phyloP scores from a whole-genome alignment of 768 basidiomycete genomes.

The Favolaschia claudopus region DNA sequence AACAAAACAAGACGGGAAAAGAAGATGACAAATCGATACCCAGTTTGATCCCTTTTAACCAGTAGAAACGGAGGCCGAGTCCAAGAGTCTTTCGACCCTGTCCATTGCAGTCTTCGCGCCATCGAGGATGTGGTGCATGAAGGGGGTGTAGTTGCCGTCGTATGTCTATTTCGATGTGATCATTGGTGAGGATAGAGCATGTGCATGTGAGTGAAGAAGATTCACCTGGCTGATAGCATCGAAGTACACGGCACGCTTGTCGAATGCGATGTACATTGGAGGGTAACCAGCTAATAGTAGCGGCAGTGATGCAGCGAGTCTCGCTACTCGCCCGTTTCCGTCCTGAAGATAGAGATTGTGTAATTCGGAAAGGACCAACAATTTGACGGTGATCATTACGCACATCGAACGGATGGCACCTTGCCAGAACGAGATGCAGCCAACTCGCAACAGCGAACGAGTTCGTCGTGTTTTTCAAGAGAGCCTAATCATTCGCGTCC shows the following conservation, averaged over 20 bases:
- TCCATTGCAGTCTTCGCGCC: slow-evolving; percentile 28
- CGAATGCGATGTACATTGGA: slow-evolving; percentile 34
- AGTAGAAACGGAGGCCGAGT: no score
- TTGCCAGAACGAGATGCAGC: slow-evolving; percentile 36
- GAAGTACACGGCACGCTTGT: slow-evolving; percentile 35
- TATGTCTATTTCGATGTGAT: slow-evolving; percentile 28
- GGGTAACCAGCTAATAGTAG: slow-evolving; percentile 38
- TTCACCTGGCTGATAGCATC: slow-evolving; percentile 31
- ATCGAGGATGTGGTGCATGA: slow-evolving; percentile 31
- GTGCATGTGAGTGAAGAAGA: not conserved
- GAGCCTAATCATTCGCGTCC: slow-evolving; percentile 34
- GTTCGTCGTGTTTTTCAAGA: slow-evolving; percentile 28
- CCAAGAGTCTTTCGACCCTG: not conserved
- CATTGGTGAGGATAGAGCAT: not conserved
- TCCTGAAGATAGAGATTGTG: slow-evolving; percentile 32
- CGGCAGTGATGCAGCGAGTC: slow-evolving; percentile 41
- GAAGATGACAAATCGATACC: no score
- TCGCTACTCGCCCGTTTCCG: slow-evolving; percentile 39
- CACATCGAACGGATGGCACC: slow-evolving; percentile 42
- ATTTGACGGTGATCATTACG: not conserved
- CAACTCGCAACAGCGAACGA: slow-evolving; percentile 41
- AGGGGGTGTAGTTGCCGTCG: slow-evolving; percentile 31
- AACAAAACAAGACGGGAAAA: no score
- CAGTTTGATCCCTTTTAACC: no score
- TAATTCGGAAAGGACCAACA: not conserved